phyloP scores from a whole-genome alignment of 768 basidiomycete genomes.

The Lentinula guzmanii region DNA sequence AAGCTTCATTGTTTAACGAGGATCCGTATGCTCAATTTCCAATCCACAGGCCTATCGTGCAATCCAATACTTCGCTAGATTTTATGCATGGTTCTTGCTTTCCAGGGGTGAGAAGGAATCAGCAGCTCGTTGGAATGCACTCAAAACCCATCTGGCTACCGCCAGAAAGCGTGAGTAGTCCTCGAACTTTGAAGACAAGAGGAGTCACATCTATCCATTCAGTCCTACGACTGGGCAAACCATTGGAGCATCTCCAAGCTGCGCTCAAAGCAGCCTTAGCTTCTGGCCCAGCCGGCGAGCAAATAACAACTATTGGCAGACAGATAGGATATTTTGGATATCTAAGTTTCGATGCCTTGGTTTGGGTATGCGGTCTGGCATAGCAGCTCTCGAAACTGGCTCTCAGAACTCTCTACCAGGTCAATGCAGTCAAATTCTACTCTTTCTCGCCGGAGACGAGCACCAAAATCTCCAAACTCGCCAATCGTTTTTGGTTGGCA shows the following conservation, averaged over 20 bases:
- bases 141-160: constrained; percentile 80
- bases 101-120: constrained; percentile 63
- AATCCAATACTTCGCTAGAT: constrained; percentile 85
- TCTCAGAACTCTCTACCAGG: constrained; percentile 30
- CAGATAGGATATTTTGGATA: constrained; percentile 90
- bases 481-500: constrained; percentile 83
- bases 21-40: background rate
- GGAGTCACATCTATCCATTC: background rate
- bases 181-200: background rate
- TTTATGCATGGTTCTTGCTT: constrained; percentile 80
- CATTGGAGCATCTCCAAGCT: constrained; percentile 88
- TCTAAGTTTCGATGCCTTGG: constrained; percentile 72
- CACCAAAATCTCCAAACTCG: constrained; percentile 52
- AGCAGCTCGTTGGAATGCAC: constrained; percentile 72
- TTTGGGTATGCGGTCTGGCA: constrained; percentile 62
- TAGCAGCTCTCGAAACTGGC: background rate
- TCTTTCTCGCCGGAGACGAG: constrained; percentile 54
- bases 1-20: background rate
- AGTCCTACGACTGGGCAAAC: constrained; percentile 95
- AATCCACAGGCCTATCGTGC: constrained; percentile 71
- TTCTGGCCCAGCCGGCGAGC: constrained; percentile 56
- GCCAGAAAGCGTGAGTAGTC: constrained; percentile 72
- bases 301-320: constrained; percentile 70
- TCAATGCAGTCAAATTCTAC: constrained; percentile 62
- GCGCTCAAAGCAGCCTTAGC: constrained; percentile 67